phyloP scores from a whole-genome alignment of 148 eudicot genomes.

The Diospyros kaki region DNA sequence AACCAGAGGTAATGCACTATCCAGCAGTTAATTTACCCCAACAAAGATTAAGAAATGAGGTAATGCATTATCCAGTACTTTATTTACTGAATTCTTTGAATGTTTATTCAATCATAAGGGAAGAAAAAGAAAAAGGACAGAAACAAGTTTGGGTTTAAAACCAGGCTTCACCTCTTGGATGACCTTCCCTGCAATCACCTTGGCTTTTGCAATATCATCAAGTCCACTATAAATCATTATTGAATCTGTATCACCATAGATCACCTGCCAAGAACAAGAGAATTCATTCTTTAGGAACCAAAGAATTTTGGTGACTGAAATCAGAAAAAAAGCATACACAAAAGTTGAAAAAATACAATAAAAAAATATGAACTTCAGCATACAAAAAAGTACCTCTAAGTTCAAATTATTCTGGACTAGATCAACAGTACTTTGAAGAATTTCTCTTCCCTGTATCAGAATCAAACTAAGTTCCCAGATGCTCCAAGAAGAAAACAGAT shows the following conservation, averaged over 20 bases:
- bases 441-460: conserved; percentile 84
- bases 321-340: conserved; percentile 7
- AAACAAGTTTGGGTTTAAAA: conserved; percentile 1
- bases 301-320: conserved; percentile 2
- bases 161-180: conserved; percentile 66
- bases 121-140: background rate
- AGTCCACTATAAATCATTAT: conserved; percentile 97
- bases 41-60: background rate
- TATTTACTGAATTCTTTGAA: background rate
- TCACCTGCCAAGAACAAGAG: conserved; percentile 54
- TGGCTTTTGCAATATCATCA: conserved; percentile 82
- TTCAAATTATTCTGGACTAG: conserved; percentile 82
- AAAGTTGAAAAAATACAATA: background rate
- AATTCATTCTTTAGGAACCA: conserved; percentile 8
- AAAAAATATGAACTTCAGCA: conserved; percentile 5
- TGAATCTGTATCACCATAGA: conserved; percentile 98
- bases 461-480: conserved; percentile 2
- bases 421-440: conserved; percentile 92
- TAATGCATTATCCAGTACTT: background rate
- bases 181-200: conserved; percentile 72
- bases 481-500: background rate
- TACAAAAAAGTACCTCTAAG: conserved; percentile 59
- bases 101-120: background rate
- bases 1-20: background rate
- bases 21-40: no score